Conservation (phyloP, 306 rosid genomes). For the Glycyrrhiza uralensis region DNA sequence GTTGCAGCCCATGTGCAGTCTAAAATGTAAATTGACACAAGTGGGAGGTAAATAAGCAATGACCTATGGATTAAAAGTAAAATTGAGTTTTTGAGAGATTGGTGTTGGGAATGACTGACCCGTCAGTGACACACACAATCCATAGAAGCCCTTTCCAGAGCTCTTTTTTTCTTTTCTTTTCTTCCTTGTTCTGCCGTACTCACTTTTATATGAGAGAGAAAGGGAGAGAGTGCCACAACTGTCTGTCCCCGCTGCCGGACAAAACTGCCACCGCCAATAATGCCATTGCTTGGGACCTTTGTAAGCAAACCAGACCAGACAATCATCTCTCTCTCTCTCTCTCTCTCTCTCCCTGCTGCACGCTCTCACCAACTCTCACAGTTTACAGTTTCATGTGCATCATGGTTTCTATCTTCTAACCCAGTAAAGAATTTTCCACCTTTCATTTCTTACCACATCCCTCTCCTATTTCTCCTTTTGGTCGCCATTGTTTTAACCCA, state of each 20-base stretch:
- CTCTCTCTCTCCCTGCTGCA: too few species aligned
- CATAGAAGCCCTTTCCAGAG: slow-evolving; percentile 48
- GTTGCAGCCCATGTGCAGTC: not conserved
- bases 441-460: slow-evolving; percentile 45
- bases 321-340: slow-evolving; percentile 29
- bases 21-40: not conserved
- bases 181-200: slow-evolving; percentile 25
- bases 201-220: not conserved
- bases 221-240: slow-evolving; percentile 43
- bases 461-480: not conserved
- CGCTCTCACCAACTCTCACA: slow-evolving; percentile 35
- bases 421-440: slow-evolving; percentile 39
- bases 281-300: slow-evolving; percentile 51
- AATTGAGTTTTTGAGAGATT: not conserved
- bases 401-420: slow-evolving; percentile 21
- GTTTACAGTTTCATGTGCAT: slow-evolving; percentile 27
- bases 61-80: not conserved
- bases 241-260: slow-evolving; percentile 61
- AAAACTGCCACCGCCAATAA: slow-evolving; percentile 84
- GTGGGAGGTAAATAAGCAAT: not conserved
- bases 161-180: too few species aligned
- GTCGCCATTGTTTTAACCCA: not conserved
- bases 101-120: slow-evolving; percentile 17
- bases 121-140: slow-evolving; percentile 37
- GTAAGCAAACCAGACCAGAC: slow-evolving; percentile 49